Evolutionary conservation across 441 rosid species (phyloP).

Genomic region (Euphorbia schlechtendalii): DNA sequence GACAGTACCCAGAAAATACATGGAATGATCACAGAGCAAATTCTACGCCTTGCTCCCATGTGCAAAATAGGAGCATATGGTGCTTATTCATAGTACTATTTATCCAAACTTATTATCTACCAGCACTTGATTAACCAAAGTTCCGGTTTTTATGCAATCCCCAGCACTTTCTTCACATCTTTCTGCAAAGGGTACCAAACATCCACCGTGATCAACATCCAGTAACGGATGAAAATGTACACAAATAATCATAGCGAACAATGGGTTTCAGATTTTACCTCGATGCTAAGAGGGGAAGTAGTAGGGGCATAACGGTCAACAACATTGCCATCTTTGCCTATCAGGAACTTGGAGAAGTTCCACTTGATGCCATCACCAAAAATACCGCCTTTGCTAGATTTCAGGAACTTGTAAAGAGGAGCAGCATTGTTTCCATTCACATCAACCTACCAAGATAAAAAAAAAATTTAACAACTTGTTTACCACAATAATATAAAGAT

Average conservation of each 20-base stretch:
- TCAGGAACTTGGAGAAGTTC: constrained; percentile 91
- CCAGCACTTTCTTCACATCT: constrained; percentile 69
- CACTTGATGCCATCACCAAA: constrained; percentile 78
- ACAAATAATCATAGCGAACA: background rate
- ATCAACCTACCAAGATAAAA: constrained; percentile 45
- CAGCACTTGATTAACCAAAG: background rate
- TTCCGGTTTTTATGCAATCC: constrained; percentile 27
- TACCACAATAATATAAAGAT: too few species aligned
- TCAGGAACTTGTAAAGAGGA: constrained; percentile 78
- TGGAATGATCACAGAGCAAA: background rate
- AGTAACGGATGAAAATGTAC: background rate
- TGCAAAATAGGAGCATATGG: too few species aligned
- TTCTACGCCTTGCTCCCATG: background rate
- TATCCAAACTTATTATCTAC: constrained; percentile 7
- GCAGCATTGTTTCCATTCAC: constrained; percentile 75
- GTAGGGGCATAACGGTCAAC: constrained; percentile 80
- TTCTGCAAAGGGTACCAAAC: constrained; percentile 37
- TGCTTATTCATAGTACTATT: constrained; percentile 16
- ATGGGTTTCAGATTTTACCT: constrained; percentile 33
- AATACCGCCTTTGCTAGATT: constrained; percentile 71
- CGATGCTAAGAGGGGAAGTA: constrained; percentile 70
- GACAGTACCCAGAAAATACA: background rate
- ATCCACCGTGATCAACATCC: background rate
- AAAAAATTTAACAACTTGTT: too few species aligned
- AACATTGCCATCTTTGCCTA: constrained; percentile 67